Evolutionary conservation across 2,329 filamentous ascomycete species (phyloP), one percentile per base, ranked within the genome.

Genomic region (Aspergillus costaricaensis): DNA sequence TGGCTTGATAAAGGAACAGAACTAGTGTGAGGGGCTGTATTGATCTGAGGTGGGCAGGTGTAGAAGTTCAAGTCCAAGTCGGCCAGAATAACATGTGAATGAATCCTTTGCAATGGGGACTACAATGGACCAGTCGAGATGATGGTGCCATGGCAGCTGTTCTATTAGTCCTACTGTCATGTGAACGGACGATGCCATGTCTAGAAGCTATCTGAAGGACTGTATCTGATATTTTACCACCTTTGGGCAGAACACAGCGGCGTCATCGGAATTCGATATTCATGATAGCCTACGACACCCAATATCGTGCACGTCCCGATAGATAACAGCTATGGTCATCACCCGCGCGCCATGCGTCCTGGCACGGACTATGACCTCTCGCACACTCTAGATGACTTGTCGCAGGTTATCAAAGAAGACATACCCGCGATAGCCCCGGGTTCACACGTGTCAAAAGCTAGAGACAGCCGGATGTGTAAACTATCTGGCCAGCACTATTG

Each of bases 381-480:
- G 7, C 41, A 23, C 19, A 23, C 41, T 10, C 47, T 27, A 1
- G 27, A 32, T 21, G 30, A 44, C 17, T 21, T 47, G 53, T 55
- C 39, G 41, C 41, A 30, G 39, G 25, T 27, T 21, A 55, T 55
- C 53, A n/a, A 32, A 17, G 53, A 44, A 14, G 53, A 21, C 43
- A 44, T 32, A 55, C 4, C 9, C 39, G 38, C 32, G 38, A 44
- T 55, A 27, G 27, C 39, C 25, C 38, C 25, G 23, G 53, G 19
- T 36, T 47, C 39, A 55, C 39, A 47, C 53, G 53, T 55, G 53
- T 55, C 53, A 47, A 44, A 17, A 17, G 39, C 41, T 55, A 55
- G 53, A 21, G 30, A 6, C 23, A 41, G 36, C 15, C 39, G 39
- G 53, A 15, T 47, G 21, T 44, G 43, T 44, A 41, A 47, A 17